Base-by-base conservation (phyloP, 2,329 filamentous ascomycete genomes). In the Fusarium pseudonygamai region DNA sequence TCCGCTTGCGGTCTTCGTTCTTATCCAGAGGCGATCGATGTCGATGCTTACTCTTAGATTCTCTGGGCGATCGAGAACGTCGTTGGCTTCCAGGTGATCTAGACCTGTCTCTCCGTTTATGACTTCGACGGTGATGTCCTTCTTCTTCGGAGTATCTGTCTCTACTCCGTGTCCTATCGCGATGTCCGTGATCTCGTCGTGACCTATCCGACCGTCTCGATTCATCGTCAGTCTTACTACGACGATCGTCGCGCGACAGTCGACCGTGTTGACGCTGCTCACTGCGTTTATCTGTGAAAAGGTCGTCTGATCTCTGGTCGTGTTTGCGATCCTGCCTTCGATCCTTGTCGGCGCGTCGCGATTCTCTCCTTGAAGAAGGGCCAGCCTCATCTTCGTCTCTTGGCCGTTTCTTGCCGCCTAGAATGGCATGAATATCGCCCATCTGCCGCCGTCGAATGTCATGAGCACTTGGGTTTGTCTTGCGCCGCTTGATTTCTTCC, bases 381-480 rank as follows among this genome's bases (percentile, higher is more conserved):
- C 62, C 62, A 7, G 67, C 74, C 26, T 73, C 64, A 28, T 78
- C 79, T 59, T 70, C 76, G 36, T 69, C 72, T 66, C 79, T 59
- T 22, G 64, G 61, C 34, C 81, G 80, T 62, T 80, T 85, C 73
- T 83, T 80, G 49, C 85, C 85, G 30, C 85, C 84, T 11, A 91
- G 78, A 50, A 91, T 90, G 5, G 89, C 88, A 52, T 88, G 86
- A 53, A 91, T 91, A 68, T 88, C 86, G 11, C 89, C 89, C 73
- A 91, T 84, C 78, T 91, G 90, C 15, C 89, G 85, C 50, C 83
- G 86, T 45, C 89, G 82, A 53, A 90, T 87, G 71, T 90, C 89
- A 16, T 81, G 80, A 6, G 84, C 80, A 24, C 83, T 85, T 0
- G 86, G 87, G 26, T 83, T 85, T 55, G 80, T 81, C 65, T 84